These are phyloP conservation scores for Talaromyces sp. DNA, from an alignment of 2,329 filamentous ascomycete genomes.

Conservation along the genomic window DNA sequence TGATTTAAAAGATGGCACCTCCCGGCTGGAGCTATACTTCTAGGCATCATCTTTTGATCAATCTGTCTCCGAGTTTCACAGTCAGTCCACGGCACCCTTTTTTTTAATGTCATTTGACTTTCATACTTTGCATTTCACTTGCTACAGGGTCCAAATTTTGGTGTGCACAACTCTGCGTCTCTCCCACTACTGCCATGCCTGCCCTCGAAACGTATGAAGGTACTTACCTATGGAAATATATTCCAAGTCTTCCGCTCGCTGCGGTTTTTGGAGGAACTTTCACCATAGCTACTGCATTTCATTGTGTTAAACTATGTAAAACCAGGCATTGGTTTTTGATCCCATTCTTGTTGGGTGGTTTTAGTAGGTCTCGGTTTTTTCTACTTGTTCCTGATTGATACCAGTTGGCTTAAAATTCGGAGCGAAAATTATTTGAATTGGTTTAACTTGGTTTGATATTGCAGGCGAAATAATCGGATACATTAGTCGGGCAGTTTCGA, in stretches of 20 bases:
- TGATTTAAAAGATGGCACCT: not conserved
- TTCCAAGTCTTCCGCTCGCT: conserved; percentile 5
- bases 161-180: not conserved
- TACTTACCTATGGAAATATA: conserved; percentile 7
- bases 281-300: not conserved
- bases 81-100: not conserved
- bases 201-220: not conserved
- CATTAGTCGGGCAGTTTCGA: conserved; percentile 3
- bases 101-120: not conserved
- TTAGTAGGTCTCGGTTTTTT: conserved; percentile 3
- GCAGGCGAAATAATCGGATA: conserved; percentile 9
- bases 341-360: conserved; percentile 6
- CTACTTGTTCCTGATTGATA: not conserved
- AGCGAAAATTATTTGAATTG: not conserved
- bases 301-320: not conserved
- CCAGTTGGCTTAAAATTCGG: not conserved
- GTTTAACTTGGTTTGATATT: not conserved
- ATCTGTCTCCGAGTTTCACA: not conserved
- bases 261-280: not conserved
- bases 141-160: not conserved
- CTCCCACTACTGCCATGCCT: not conserved
- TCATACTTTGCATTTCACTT: not conserved
- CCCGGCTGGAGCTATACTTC: not conserved
- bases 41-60: not conserved
- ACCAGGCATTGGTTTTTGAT: conserved; percentile 5